A percentile compares a stretch with the other conserved stretches of the same genome.
phyloP scores from a whole-genome alignment of 768 basidiomycete genomes.

The Saitozyma sp. region DNA sequence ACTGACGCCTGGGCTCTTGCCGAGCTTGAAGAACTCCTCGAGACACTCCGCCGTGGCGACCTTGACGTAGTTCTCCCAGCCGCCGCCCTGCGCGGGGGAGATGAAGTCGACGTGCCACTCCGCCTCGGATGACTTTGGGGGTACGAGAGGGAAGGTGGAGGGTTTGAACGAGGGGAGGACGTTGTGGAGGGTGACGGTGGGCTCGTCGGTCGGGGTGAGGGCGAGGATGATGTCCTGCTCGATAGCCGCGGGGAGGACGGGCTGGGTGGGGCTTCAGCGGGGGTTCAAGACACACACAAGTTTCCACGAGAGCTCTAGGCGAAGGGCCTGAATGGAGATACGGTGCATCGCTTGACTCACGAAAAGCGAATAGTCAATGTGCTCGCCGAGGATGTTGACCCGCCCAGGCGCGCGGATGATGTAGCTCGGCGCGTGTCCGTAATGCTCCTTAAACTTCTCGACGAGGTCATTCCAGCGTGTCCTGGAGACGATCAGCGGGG shows the following conservation, averaged over 20 bases:
- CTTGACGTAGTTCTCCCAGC: constrained; percentile 88
- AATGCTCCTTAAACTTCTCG: constrained; percentile 18
- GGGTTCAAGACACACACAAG: not conserved
- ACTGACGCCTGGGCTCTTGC: not conserved
- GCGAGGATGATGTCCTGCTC: constrained; percentile 82
- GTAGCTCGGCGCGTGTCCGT: constrained; percentile 24
- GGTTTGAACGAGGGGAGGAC: constrained; percentile 11
- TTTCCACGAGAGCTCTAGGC: not conserved
- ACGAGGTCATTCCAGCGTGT: constrained; percentile 29
- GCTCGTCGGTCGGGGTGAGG: constrained; percentile 54
- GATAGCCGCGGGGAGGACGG: constrained; percentile 79
- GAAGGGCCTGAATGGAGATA: not conserved
- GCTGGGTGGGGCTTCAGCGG: constrained; percentile 41
- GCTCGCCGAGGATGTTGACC: constrained; percentile 47
- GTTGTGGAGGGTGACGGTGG: constrained; percentile 9
- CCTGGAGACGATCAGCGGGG: constrained; percentile 12
- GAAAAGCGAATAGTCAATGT: constrained; percentile 47
- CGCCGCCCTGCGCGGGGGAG: constrained; percentile 59
- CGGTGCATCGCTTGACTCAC: too few relatives aligned
- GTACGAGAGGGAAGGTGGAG: constrained; percentile 7
- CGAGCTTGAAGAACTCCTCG: constrained; percentile 13
- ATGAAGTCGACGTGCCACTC: constrained; percentile 75
- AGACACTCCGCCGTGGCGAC: constrained; percentile 55
- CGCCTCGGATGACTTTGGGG: constrained; percentile 47
- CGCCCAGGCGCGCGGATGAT: constrained; percentile 45